Conservation (phyloP, 345 rosid genomes). For the Dovyalis caffra region DNA sequence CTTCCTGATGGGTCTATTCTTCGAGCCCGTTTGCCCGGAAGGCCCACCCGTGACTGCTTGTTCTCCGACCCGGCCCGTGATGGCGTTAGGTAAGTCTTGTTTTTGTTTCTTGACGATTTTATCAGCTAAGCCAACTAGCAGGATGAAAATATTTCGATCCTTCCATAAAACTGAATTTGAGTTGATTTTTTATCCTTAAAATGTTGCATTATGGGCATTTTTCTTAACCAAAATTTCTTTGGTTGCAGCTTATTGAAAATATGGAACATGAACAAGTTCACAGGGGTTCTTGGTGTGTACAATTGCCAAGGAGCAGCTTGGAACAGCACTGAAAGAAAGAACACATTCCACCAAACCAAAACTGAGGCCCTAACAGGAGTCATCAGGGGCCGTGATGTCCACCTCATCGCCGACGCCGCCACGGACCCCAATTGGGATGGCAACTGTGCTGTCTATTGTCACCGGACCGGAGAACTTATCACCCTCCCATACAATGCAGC, state of each 20-base stretch:
- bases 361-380: constrained; percentile 51
- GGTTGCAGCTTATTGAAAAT: constrained; percentile 82
- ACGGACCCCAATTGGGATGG: constrained; percentile 62
- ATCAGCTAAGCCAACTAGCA: background rate
- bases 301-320: constrained; percentile 99
- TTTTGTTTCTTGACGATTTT: background rate
- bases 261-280: constrained; percentile 98
- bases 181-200: background rate
- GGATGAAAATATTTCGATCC: background rate
- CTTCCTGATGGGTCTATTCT: constrained; percentile 91
- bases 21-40: constrained; percentile 80
- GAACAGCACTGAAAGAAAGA: constrained; percentile 66
- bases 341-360: constrained; percentile 63
- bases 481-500: constrained; percentile 60
- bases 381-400: constrained; percentile 66
- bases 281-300: constrained; percentile 83
- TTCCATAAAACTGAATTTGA: too few species aligned
- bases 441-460: constrained; percentile 59
- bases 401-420: constrained; percentile 74
- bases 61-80: constrained; percentile 87
- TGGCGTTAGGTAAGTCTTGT: constrained; percentile 57
- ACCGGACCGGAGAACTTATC: constrained; percentile 45
- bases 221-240: background rate
- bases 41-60: constrained; percentile 86
- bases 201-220: background rate